Conservation (phyloP, 1,284 basidiomycete species). For the Rhizoctonia solani region DNA sequence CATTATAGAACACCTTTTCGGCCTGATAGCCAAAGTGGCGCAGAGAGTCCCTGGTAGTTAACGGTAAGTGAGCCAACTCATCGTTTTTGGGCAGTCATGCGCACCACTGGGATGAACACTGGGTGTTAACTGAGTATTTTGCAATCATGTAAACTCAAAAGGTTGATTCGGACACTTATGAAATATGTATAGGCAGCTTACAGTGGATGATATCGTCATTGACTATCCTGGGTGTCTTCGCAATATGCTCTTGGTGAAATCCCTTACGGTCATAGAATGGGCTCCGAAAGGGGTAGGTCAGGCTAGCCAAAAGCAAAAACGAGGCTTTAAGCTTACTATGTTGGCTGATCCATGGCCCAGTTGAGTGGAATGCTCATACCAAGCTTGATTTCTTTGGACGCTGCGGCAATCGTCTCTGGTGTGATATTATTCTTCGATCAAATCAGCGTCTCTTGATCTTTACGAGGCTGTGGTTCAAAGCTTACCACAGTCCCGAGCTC, state of each 20-base stretch:
- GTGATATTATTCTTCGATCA: constrained; percentile 42
- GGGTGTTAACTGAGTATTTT: constrained; percentile 46
- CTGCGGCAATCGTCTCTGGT: constrained; percentile 28
- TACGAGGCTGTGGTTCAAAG: neutral
- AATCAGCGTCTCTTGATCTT: neutral
- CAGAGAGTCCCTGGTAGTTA: constrained; percentile 37
- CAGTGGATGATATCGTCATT: constrained; percentile 29
- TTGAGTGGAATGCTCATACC: constrained; percentile 33
- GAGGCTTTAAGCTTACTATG: constrained; percentile 4
- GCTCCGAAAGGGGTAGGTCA: neutral
- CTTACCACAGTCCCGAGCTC: constrained; percentile 42
- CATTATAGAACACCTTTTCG: constrained; percentile 42
- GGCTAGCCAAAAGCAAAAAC: neutral
- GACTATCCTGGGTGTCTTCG: constrained; percentile 11
- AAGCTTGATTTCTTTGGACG: constrained; percentile 13
- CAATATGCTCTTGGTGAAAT: constrained; percentile 16
- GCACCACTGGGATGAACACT: constrained; percentile 49
- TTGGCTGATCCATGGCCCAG: constrained; percentile 33
- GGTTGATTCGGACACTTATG: too few relatives aligned
- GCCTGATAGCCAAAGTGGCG: constrained; percentile 36
- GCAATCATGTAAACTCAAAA: too few relatives aligned
- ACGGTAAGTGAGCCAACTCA: constrained; percentile 36
- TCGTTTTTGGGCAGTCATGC: constrained; percentile 45
- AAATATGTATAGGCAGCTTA: too few relatives aligned
- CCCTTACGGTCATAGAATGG: constrained; percentile 18